Base-by-base conservation (phyloP, 345 rosid species). In the Euclidium syriacum region DNA sequence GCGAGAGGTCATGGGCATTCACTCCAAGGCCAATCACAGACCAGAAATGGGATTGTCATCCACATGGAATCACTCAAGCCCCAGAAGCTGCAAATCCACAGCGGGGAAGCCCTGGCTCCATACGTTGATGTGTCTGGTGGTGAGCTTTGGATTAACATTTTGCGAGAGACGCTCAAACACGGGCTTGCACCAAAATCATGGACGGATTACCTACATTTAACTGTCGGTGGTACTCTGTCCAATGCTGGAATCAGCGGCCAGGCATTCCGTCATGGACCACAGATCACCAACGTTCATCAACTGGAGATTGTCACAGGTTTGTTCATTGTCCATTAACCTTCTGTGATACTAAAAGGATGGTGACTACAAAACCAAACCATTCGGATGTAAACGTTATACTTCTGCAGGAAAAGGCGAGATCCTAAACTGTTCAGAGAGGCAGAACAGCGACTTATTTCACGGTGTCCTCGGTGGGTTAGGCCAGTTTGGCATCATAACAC, bases 171-270 rank as follows among this genome's bases (percentile, higher is more conserved):
- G 73, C 73, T 85, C 61, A 81, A 75, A 73, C 73, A 80, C 72
- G 97, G 97, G 55, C 77, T 94, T 65, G 83, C 99, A 34, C 99
- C 99, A 24, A 84, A 81, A 57, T 90, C 99, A 16, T 94, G 95
- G 95, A 85, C 99, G 5, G 99, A 94, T 75, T 94, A 87, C 76
- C 79, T 94, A 62, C 83, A 84, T 74, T 86, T 94, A 40, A 94
- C 85, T 2, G 97, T 90, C 35, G 99, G 99, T 12, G 99, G 99
- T 32, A 94, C 97, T 29, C 82, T 94, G 48, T 94, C 97, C 14
- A 87, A 87, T 75, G 99, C 88, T 15, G 99, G 99, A 69, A 83
- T 90, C 50, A 87, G 99, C 38, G 99, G 99, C 53, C 97, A 90
- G 60, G 88, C 91, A 54, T 94, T 94, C 72, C 83, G 84, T 22